A percentile compares a stretch with the other conserved stretches of the same genome.
Conservation (phyloP, 2,329 filamentous ascomycete species). For the Pyrenophora graminea region DNA sequence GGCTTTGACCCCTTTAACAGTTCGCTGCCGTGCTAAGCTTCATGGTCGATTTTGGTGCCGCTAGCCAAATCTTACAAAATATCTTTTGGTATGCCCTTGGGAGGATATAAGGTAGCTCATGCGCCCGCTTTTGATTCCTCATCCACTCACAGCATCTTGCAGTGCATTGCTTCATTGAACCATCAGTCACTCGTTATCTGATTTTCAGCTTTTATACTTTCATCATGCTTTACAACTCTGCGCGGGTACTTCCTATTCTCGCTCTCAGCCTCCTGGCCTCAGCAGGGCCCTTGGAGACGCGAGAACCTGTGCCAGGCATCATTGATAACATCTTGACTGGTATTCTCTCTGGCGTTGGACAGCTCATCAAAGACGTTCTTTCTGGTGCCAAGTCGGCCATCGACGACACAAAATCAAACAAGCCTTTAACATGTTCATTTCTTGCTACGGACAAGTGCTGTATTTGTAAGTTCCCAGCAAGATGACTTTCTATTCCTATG, state of each 20-base stretch:
- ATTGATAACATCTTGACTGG: constrained; percentile 34
- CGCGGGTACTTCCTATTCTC: constrained; percentile 3
- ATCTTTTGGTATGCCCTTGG: background rate
- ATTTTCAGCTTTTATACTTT: background rate
- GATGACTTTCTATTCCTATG: background rate
- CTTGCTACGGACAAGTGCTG: constrained; percentile 33
- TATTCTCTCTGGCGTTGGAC: constrained; percentile 16
- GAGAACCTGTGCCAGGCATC: constrained; percentile 24
- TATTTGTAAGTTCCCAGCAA: constrained; percentile 25
- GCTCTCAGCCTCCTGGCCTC: constrained; percentile 12
- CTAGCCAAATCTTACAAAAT: background rate
- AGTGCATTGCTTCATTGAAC: background rate
- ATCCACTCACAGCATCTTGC: background rate
- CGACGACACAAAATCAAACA: constrained; percentile 24
- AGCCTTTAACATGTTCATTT: constrained; percentile 28
- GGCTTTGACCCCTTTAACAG: background rate
- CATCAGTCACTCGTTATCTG: background rate
- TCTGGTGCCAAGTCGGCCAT: constrained; percentile 32
- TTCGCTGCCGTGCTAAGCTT: background rate
- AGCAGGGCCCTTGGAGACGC: constrained; percentile 29
- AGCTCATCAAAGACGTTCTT: constrained; percentile 38
- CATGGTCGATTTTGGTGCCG: background rate
- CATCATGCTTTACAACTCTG: constrained; percentile 4
- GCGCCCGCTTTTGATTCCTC: background rate
- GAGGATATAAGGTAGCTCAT: constrained; percentile 7